Percentiles rank a stretch among this genome's conserved stretches.
phyloP scores from a whole-genome alignment of 768 basidiomycete genomes.

The Podaxis sp. region DNA sequence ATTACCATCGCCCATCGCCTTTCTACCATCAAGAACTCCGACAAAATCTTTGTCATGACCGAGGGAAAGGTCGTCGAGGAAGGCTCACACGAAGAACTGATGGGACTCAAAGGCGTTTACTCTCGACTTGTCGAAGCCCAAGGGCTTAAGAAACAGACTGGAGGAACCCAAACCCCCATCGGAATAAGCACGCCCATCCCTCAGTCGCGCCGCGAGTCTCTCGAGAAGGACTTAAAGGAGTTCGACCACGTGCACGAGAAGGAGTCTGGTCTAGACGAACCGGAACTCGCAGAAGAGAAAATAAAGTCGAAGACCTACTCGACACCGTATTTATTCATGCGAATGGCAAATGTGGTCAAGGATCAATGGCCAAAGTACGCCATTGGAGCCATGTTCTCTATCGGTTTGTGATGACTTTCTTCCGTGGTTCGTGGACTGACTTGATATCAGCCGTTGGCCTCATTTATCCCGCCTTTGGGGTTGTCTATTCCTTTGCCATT shows the following conservation, averaged over 20 bases:
- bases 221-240: conserved; percentile 21
- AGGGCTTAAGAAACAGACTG: conserved; percentile 35
- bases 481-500: conserved; percentile 58
- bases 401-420: conserved; percentile 19
- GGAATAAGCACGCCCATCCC: not conserved
- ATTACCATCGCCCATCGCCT: conserved; percentile 71
- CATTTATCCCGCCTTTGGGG: conserved; percentile 61
- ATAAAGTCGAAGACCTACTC: conserved; percentile 33
- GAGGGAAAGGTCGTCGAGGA: conserved; percentile 71
- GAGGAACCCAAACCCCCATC: not conserved
- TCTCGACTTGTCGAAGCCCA: conserved; percentile 67
- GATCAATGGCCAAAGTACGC: conserved; percentile 51
- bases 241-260: conserved; percentile 45
- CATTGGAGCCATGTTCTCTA: conserved; percentile 50
- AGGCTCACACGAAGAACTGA: conserved; percentile 68
- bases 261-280: conserved; percentile 14
- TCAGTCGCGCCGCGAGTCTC: not conserved
- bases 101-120: conserved; percentile 58
- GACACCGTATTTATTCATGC: conserved; percentile 54
- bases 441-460: conserved; percentile 43
- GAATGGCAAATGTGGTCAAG: conserved; percentile 58
- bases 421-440: conserved; percentile 9
- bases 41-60: conserved; percentile 79
- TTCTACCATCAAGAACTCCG: conserved; percentile 75
- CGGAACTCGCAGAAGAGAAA: conserved; percentile 20